Conservation (phyloP, 805 yeast genomes). For the Ascoidea tarda region DNA sequence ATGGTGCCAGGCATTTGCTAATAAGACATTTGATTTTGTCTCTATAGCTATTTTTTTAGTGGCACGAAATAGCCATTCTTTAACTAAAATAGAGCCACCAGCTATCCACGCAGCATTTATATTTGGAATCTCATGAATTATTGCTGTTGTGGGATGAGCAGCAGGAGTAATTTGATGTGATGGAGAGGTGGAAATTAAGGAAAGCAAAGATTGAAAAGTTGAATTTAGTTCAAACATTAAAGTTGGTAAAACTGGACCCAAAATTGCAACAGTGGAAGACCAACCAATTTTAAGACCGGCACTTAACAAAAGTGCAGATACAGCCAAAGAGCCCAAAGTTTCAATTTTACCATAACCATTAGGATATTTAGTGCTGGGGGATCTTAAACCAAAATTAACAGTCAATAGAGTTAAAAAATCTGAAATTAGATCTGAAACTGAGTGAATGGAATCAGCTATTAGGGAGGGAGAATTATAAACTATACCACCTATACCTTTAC, state of each 20-base stretch:
- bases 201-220: background rate
- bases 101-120: conserved; percentile 97
- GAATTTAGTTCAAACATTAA: conserved; percentile 32
- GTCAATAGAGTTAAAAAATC: conserved; percentile 85
- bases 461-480: conserved; percentile 90
- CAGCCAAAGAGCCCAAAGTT: conserved; percentile 82
- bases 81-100: conserved; percentile 70
- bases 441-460: conserved; percentile 90
- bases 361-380: conserved; percentile 53
- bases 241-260: conserved; percentile 56
- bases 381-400: conserved; percentile 56
- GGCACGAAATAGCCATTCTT: conserved; percentile 78
- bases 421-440: conserved; percentile 78
- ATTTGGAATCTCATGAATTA: conserved; percentile 31
- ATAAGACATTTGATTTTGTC: conserved; percentile 74
- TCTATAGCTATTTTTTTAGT: conserved; percentile 69
- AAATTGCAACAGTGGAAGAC: conserved; percentile 57
- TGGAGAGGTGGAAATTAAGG: background rate
- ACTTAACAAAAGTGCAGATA: conserved; percentile 63
- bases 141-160: no score
- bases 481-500: conserved; percentile 85
- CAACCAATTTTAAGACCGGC: conserved; percentile 91
- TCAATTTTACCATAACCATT: conserved; percentile 89
- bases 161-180: background rate
- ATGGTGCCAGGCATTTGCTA: conserved; percentile 99